These are phyloP conservation scores for Phtheirospermum japonicum DNA, from an alignment of 257 asterid species.

Conservation along the genomic window DNA sequence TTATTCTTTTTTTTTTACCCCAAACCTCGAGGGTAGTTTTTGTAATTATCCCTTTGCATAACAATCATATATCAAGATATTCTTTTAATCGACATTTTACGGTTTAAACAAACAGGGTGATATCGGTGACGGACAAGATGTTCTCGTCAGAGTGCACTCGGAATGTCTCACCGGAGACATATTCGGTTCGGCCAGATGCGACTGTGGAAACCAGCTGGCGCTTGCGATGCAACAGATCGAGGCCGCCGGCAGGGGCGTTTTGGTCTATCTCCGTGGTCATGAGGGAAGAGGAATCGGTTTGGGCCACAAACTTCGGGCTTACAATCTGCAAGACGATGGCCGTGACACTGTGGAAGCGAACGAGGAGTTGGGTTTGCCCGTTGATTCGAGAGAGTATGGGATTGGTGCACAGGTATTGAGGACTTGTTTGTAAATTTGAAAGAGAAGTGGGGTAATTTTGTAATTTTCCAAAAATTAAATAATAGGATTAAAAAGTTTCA, in stretches of 20 bases:
- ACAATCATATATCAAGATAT: not conserved
- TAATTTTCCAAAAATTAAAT: not conserved
- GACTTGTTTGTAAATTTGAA: too few species aligned
- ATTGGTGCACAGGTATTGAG: conserved; percentile 93
- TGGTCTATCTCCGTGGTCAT: conserved; percentile 96
- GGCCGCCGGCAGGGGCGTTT: conserved; percentile 86
- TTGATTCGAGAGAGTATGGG: conserved; percentile 97
- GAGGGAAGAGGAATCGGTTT: conserved; percentile 97
- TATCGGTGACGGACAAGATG: conserved; percentile 80
- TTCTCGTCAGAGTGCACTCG: conserved; percentile 93
- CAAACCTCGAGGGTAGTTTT: not conserved
- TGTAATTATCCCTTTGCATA: not conserved
- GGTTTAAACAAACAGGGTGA: conserved; percentile 67
- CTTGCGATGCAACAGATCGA: conserved; percentile 93
- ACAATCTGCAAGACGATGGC: conserved; percentile 90
- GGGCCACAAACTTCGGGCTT: conserved; percentile 96
- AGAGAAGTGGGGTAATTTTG: not conserved
- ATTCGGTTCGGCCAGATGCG: conserved; percentile 96
- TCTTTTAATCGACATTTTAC: conserved; percentile 4
- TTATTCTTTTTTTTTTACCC: too few species aligned
- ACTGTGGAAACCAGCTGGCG: conserved; percentile 87
- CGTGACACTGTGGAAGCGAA: conserved; percentile 96
- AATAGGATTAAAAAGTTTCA: not conserved
- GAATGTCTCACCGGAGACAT: conserved; percentile 98
- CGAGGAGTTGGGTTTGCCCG: conserved; percentile 92